A percentile compares a stretch with the other conserved stretches of the same genome.
Evolutionary conservation across 768 basidiomycete species (phyloP).

Genomic region (Russula abietina): DNA sequence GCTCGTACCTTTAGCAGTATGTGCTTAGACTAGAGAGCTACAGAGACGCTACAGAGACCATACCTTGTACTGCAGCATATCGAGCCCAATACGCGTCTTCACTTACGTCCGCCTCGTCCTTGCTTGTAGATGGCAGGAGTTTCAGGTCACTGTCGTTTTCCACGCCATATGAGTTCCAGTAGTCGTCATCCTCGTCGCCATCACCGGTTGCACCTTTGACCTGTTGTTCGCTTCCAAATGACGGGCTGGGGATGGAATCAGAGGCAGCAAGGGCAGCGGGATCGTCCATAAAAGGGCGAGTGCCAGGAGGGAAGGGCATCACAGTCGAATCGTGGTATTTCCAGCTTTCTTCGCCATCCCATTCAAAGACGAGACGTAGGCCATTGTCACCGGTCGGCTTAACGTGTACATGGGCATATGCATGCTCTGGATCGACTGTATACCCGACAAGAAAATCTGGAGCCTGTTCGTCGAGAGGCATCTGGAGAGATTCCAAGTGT

Average conservation of each 20-base stretch:
- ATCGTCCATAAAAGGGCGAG: constrained; percentile 30
- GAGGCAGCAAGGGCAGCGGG: constrained; percentile 26
- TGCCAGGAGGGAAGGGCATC: constrained; percentile 63
- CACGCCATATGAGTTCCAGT: constrained; percentile 63
- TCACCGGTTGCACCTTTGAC: constrained; percentile 30
- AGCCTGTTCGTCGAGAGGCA: constrained; percentile 33
- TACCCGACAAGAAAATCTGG: constrained; percentile 40
- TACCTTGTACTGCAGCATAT: constrained; percentile 66
- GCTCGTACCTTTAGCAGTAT: constrained; percentile 47
- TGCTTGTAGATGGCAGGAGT: constrained; percentile 25
- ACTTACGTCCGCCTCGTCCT: constrained; percentile 28
- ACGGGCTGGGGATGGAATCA: background rate
- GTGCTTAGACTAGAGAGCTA: constrained; percentile 1
- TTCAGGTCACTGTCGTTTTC: constrained; percentile 31
- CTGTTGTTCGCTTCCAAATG: background rate
- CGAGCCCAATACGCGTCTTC: constrained; percentile 76
- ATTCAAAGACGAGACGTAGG: constrained; percentile 62
- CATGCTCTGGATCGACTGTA: constrained; percentile 28
- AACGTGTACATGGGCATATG: constrained; percentile 31
- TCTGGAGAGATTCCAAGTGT: constrained; percentile 40
- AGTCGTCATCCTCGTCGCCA: constrained; percentile 40
- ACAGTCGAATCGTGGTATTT: constrained; percentile 61
- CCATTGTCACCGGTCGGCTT: constrained; percentile 32
- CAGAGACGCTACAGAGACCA: constrained; percentile 17
- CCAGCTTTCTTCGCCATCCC: constrained; percentile 53